Conservation (phyloP, 2,329 filamentous ascomycete genomes). For the Eutypa lata region DNA sequence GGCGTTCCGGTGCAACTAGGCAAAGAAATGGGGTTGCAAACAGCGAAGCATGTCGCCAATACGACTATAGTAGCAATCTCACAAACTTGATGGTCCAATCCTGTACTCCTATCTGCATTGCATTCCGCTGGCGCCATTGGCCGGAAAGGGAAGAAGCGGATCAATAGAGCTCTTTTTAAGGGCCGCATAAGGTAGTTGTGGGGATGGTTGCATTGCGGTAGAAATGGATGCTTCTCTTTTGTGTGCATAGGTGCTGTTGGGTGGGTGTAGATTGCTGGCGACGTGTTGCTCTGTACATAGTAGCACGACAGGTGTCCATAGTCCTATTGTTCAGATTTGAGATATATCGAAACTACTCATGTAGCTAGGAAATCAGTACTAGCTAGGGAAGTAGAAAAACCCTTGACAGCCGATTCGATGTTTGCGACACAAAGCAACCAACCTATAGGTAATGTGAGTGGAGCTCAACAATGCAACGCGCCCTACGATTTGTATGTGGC, state of each 20-base stretch:
- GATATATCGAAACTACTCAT: neutral
- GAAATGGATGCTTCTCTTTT: neutral
- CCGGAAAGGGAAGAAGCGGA: neutral
- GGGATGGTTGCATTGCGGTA: neutral
- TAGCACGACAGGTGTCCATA: neutral
- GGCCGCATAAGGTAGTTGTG: neutral
- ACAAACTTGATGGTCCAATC: neutral
- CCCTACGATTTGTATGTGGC: neutral
- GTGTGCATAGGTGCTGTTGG: neutral
- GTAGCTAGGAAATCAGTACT: no score
- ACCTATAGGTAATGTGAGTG: neutral
- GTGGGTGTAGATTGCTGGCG: neutral
- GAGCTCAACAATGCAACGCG: neutral
- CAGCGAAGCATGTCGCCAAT: neutral
- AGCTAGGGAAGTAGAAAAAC: neutral
- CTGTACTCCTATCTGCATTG: neutral
- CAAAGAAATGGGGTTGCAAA: neutral
- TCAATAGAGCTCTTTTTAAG: neutral
- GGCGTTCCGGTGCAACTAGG: neutral
- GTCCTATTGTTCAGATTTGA: neutral
- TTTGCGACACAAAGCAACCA: neutral
- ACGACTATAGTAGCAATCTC: neutral
- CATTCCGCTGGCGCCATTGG: neutral
- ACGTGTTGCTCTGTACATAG: neutral
- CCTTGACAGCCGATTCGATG: neutral